These are phyloP conservation scores for Brachypodium distachyon DNA, from an alignment of 202 grass and related monocot species.

Conservation along the genomic window DNA sequence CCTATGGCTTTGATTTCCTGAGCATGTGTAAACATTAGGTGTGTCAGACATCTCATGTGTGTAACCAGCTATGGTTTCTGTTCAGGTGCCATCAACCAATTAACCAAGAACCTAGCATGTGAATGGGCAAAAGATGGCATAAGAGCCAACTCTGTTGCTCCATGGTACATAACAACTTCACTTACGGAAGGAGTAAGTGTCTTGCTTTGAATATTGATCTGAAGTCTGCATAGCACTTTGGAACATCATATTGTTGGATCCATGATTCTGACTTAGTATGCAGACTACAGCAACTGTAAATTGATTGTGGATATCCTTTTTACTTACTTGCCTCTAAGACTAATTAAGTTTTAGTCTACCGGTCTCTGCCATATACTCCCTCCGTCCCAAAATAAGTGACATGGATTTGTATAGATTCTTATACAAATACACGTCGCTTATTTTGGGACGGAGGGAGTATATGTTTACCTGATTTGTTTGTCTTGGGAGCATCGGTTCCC, in stretches of 20 bases:
- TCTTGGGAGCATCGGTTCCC: not conserved
- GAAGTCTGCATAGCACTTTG: not conserved
- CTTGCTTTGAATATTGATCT: not conserved
- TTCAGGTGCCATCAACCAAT: slow-evolving; percentile 84
- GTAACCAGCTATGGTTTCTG: not conserved
- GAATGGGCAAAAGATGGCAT: slow-evolving; percentile 94
- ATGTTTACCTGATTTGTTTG: not conserved
- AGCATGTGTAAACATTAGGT: not conserved
- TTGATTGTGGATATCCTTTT: not conserved
- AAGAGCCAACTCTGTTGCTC: slow-evolving; percentile 70
- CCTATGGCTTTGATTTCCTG: not conserved
- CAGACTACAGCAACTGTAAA: not conserved
- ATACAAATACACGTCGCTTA: too few relatives aligned
- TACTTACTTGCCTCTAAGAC: not conserved
- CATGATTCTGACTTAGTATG: not conserved
- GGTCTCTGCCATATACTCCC: not conserved
- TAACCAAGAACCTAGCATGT: slow-evolving; percentile 84
- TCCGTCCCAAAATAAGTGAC: too few relatives aligned
- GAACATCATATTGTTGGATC: not conserved
- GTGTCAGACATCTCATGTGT: not conserved
- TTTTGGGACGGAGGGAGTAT: too few relatives aligned
- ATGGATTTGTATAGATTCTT: too few relatives aligned
- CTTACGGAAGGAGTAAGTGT: slow-evolving; percentile 49
- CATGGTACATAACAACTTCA: slow-evolving; percentile 81
- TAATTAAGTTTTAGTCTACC: not conserved